Evolutionary conservation across 495 filamentous ascomycete species (phyloP), one percentile per base, ranked within the genome.

Genomic region (Aspergillus asperescens): DNA sequence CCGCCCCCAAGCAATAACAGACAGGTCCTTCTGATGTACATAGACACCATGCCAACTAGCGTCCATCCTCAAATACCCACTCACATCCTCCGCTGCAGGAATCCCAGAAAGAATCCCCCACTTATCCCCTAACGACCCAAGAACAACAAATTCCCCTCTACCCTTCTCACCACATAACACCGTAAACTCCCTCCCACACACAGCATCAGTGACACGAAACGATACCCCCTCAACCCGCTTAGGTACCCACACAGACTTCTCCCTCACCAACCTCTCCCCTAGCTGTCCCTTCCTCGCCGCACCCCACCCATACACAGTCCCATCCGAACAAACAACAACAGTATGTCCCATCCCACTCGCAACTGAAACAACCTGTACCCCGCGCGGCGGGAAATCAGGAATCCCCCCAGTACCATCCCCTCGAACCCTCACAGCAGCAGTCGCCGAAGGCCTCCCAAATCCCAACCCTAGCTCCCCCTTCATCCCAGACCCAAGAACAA

Each of bases 231-330:
- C 56, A 29, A 96, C 73, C 62, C 71, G 79, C 4, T 74, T 70
- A 9, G 92, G 91, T 19, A 54, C 54, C 66, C 70, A 77, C 6
- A 84, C 67, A 24, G 82, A 70, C 47, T 68, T 75, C 23, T 44
- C 20, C 0, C 55, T 73, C 9, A 58, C 66, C 3, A 51, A 35
- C 1, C 69, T 63, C 9, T 74, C 58, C 4, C 88, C 90, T 0
- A 97, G 65, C 63, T 97, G 91, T 0, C 90, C 90, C 69, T 95
- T 90, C 23, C 90, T 76, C 5, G 83, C 82, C 54, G 74, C 84
- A 1, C 93, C 93, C 93, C 93, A 96, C 2, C 91, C 93, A 65
- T 85, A 96, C 1, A 85, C 84, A 1, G 85, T 74, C 2, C 90
- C 91, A 63, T 85, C 85, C 23, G 76, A 77, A 1, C 95, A 67